A percentile compares a stretch with the other conserved stretches of the same genome.
Evolutionary conservation across 2,329 filamentous ascomycete genomes (phyloP).

Genomic region (Exophiala lecanii-corni): DNA sequence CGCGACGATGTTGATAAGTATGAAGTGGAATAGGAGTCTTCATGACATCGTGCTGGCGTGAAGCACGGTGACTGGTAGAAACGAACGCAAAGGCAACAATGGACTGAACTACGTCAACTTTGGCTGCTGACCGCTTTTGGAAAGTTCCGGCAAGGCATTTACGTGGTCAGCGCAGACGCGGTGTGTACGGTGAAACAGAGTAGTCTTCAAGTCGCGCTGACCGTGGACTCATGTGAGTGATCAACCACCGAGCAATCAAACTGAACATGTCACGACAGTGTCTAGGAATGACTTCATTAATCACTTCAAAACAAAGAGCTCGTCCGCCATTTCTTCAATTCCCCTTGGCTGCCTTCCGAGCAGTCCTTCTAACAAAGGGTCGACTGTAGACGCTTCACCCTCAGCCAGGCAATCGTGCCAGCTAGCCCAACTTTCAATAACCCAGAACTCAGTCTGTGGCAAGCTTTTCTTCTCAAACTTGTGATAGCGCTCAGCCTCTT

Average conservation of each 20-base stretch:
- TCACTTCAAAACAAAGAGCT: no score
- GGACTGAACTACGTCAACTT: no score
- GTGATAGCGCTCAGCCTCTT: conserved; percentile 20
- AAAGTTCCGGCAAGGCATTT: no score
- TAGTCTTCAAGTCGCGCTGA: no score
- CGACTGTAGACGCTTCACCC: conserved; percentile 43
- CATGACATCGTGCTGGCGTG: background rate
- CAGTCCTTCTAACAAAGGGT: conserved; percentile 35
- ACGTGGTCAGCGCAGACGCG: no score
- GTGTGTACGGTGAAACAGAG: no score
- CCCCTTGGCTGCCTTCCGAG: conserved; percentile 42
- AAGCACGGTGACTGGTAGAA: background rate
- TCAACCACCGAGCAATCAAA: no score
- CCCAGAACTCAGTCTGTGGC: conserved; percentile 32
- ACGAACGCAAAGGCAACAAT: no score
- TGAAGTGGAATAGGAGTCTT: background rate
- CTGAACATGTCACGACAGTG: no score
- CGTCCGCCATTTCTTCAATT: conserved; percentile 34
- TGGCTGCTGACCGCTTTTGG: no score
- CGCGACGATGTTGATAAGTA: background rate
- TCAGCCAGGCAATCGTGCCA: conserved; percentile 44
- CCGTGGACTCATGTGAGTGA: no score
- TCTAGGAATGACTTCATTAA: no score
- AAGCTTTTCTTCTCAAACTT: conserved; percentile 34
- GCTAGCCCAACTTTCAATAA: conserved; percentile 39